A percentile compares a stretch with the other conserved stretches of the same genome.
Conservation (phyloP, 2,329 filamentous ascomycete genomes). For the Penicillium psychrosexuale region DNA sequence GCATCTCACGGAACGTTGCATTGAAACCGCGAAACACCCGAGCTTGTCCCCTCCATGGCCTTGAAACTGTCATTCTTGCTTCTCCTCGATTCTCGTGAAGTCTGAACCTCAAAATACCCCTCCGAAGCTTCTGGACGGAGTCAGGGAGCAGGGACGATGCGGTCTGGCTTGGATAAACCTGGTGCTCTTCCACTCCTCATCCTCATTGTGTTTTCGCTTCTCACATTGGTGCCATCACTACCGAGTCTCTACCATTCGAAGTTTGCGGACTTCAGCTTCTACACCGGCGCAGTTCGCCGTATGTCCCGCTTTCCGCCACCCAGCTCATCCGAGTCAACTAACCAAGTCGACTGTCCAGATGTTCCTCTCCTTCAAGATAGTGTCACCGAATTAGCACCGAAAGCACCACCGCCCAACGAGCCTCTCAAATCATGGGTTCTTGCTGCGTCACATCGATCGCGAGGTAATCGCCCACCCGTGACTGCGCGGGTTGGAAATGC, state of each 20-base stretch:
- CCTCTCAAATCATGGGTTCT: slow-evolving; percentile 14
- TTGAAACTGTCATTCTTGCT: slow-evolving; percentile 3
- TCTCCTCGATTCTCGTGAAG: slow-evolving; percentile 2
- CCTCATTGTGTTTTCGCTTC: slow-evolving; percentile 33
- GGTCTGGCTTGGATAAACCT: slow-evolving; percentile 34
- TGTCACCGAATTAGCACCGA: slow-evolving; percentile 11
- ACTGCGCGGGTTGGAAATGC: slow-evolving; percentile 9
- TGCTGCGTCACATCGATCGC: slow-evolving; percentile 11
- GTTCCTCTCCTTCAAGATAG: slow-evolving; percentile 27
- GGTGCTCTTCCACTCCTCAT: slow-evolving; percentile 35
- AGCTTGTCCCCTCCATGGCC: slow-evolving; percentile 9
- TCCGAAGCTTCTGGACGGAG: slow-evolving; percentile 36
- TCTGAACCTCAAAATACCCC: neutral
- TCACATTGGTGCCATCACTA: slow-evolving; percentile 35
- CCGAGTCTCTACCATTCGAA: slow-evolving; percentile 30
- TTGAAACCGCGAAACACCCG: neutral
- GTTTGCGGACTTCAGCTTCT: slow-evolving; percentile 27
- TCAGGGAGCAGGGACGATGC: slow-evolving; percentile 61
- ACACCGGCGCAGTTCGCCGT: slow-evolving; percentile 25
- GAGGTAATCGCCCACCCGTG: slow-evolving; percentile 18
- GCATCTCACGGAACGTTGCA: slow-evolving; percentile 3
- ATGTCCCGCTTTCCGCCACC: slow-evolving; percentile 14
- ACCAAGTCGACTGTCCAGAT: slow-evolving; percentile 17
- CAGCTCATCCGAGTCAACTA: neutral
- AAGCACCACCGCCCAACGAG: slow-evolving; percentile 4